These are phyloP conservation scores for Hansenula lynferdii DNA, from an alignment of 1,139 yeast species.

Conservation along the genomic window DNA sequence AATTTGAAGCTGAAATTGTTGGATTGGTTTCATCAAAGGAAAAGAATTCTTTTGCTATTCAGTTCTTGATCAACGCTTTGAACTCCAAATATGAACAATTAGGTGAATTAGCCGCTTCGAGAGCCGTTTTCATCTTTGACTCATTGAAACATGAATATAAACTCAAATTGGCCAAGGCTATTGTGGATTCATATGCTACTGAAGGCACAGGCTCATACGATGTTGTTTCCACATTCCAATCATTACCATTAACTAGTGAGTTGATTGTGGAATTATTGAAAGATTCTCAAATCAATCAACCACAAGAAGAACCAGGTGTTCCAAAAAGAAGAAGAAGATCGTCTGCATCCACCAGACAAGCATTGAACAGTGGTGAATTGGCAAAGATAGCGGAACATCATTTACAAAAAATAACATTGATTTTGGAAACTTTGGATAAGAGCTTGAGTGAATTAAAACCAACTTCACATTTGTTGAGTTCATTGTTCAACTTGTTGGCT, in stretches of 20 bases:
- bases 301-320: constrained; percentile 34
- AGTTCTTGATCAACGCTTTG: constrained; percentile 53
- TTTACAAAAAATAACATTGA: constrained; percentile 68
- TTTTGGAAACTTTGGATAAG: constrained; percentile 74
- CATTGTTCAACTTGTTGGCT: constrained; percentile 66
- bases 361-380: constrained; percentile 61
- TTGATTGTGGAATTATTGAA: constrained; percentile 42
- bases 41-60: constrained; percentile 48
- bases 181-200: constrained; percentile 50
- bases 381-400: constrained; percentile 73
- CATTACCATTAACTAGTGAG: constrained; percentile 40
- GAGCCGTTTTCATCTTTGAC: constrained; percentile 50
- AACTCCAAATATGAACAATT: constrained; percentile 46
- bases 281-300: constrained; percentile 41
- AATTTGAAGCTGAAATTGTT: constrained; percentile 51
- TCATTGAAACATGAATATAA: constrained; percentile 54
- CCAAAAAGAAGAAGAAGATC: constrained; percentile 77
- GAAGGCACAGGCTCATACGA: constrained; percentile 44
- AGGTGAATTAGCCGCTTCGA: constrained; percentile 44
- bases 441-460: constrained; percentile 31
- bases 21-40: constrained; percentile 56
- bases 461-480: constrained; percentile 47
- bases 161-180: constrained; percentile 48
- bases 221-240: constrained; percentile 48
- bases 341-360: constrained; percentile 68